These are phyloP conservation scores for Diaporthe sp. DNA, from an alignment of 2,329 filamentous ascomycete genomes.

Conservation along the genomic window DNA sequence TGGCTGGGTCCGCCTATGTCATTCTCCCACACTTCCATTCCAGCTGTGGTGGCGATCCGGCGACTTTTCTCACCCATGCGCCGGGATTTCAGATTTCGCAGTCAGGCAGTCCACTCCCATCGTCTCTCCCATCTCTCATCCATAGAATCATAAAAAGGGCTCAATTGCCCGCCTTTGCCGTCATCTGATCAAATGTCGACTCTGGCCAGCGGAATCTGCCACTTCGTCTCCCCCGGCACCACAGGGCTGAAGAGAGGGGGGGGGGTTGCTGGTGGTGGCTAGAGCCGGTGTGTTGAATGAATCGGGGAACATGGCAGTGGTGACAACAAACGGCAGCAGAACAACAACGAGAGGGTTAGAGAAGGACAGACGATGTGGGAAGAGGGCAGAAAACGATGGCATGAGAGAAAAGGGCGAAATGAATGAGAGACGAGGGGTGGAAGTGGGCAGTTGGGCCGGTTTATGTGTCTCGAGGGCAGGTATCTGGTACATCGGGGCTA, in stretches of 20 bases:
- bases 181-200: neutral
- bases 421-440: slow-evolving; percentile 44
- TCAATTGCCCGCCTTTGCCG: neutral
- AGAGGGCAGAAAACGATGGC: slow-evolving; percentile 41
- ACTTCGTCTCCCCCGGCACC: neutral
- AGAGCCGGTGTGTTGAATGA: slow-evolving; percentile 1
- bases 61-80: neutral
- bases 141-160: neutral
- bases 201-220: neutral
- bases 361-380: slow-evolving; percentile 36
- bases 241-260: slow-evolving; percentile 1
- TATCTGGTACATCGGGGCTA: slow-evolving; percentile 23
- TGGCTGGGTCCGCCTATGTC: slow-evolving; percentile 7
- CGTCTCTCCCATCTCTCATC: neutral
- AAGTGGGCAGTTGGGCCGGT: slow-evolving; percentile 51
- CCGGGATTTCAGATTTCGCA: neutral
- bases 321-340: slow-evolving; percentile 20
- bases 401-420: slow-evolving; percentile 46
- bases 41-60: neutral
- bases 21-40: slow-evolving; percentile 13
- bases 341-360: slow-evolving; percentile 16
- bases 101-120: neutral
- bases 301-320: slow-evolving; percentile 19
- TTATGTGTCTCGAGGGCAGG: slow-evolving; percentile 35
- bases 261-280: neutral